phyloP scores from a whole-genome alignment of 352 stramenopile genomes.

The Phytopythium aichiense region DNA sequence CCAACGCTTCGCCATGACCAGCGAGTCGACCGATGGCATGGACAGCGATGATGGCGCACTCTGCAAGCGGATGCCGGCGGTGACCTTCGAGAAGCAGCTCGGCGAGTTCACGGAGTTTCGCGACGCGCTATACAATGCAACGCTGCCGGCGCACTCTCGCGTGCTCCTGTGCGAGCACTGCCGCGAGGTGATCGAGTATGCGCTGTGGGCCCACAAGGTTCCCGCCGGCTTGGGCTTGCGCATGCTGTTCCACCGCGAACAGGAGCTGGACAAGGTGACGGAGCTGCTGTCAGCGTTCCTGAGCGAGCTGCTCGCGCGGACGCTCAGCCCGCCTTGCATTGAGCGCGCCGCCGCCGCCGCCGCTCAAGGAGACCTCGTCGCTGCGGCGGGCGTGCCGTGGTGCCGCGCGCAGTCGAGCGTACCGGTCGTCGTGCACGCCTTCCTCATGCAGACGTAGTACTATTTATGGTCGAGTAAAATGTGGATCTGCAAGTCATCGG shows the following conservation, averaged over 20 bases:
- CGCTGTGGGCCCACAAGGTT: slow-evolving; percentile 12
- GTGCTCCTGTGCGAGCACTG: slow-evolving; percentile 22
- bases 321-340: background rate
- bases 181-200: slow-evolving; percentile 19
- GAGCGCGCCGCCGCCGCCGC: background rate
- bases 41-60: background rate
- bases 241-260: slow-evolving; percentile 7
- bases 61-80: slow-evolving; percentile 10
- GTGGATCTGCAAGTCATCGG: background rate
- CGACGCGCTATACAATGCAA: slow-evolving; percentile 18
- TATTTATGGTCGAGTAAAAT: background rate
- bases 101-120: slow-evolving; percentile 17
- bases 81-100: slow-evolving; percentile 17
- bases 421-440: slow-evolving; percentile 4
- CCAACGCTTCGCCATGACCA: background rate
- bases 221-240: background rate
- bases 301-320: slow-evolving; percentile 5
- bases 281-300: slow-evolving; percentile 3
- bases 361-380: background rate
- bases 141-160: slow-evolving; percentile 19
- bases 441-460: slow-evolving; percentile 4
- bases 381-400: slow-evolving; percentile 1
- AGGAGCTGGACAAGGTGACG: background rate
- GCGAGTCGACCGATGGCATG: background rate
- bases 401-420: slow-evolving; percentile 5